phyloP scores from a whole-genome alignment of 768 basidiomycete species.

The Bullera alba region DNA sequence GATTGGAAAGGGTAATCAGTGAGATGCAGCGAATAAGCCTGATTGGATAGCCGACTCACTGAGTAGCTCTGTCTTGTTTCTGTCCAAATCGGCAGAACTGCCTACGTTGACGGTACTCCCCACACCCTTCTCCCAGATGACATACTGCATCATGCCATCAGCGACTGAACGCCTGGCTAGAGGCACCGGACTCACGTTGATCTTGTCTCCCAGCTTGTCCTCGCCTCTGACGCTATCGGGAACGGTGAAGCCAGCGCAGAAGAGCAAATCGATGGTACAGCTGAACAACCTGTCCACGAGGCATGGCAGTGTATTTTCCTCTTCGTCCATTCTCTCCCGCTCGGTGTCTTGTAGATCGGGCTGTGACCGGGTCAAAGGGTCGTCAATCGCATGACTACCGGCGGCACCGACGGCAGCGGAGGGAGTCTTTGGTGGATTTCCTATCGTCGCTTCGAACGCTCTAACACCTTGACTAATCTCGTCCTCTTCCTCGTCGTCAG shows the following conservation, averaged over 20 bases:
- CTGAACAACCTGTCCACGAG: conserved; percentile 72
- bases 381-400: conserved; percentile 3
- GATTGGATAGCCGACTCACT: conserved; percentile 47
- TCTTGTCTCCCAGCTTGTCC: conserved; percentile 36
- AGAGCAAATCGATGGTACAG: conserved; percentile 75
- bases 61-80: conserved; percentile 80
- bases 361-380: conserved; percentile 15
- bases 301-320: conserved; percentile 58
- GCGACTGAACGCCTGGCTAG: neutral
- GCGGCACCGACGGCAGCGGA: neutral
- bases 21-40: neutral
- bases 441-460: conserved; percentile 30
- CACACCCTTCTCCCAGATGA: conserved; percentile 78
- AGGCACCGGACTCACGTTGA: conserved; percentile 35
- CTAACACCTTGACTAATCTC: conserved; percentile 16
- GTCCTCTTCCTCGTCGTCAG: conserved; percentile 21
- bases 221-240: conserved; percentile 50
- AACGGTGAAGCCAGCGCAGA: conserved; percentile 89
- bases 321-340: conserved; percentile 15
- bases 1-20: neutral
- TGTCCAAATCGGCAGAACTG: conserved; percentile 58
- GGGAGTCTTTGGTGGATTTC: conserved; percentile 13
- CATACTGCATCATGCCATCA: conserved; percentile 35
- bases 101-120: conserved; percentile 76
- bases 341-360: neutral